Conservation (phyloP, 192 early-diverging fungal species). For the Jimgerdemannia flammicorona region DNA sequence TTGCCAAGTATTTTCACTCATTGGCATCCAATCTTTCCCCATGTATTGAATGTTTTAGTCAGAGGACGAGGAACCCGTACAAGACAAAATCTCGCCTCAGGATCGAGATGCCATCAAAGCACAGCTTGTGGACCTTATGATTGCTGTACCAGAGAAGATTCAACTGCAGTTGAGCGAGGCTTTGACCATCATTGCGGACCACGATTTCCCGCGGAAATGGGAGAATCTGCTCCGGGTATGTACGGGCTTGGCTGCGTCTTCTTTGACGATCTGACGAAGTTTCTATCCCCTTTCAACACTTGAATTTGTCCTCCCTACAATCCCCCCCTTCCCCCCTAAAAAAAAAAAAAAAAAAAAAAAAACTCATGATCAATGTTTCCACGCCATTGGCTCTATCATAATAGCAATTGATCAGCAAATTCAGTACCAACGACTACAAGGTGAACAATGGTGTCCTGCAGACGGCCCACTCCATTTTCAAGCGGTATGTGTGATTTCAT, state of each 20-base stretch:
- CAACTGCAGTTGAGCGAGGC: constrained; percentile 92
- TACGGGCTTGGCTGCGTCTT: not conserved
- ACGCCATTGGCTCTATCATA: too few relatives aligned
- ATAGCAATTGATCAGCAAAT: not conserved
- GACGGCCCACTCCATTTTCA: constrained; percentile 93
- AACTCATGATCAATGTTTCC: not conserved
- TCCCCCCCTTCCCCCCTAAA: constrained; percentile 22
- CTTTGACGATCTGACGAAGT: not conserved
- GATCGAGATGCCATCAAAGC: constrained; percentile 82
- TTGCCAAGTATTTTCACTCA: not conserved
- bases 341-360: constrained; percentile 60
- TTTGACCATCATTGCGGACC: constrained; percentile 87
- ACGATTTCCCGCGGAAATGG: constrained; percentile 94
- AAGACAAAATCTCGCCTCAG: constrained; percentile 46
- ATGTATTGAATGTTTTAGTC: constrained; percentile 14
- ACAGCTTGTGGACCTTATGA: constrained; percentile 86
- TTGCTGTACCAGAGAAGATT: constrained; percentile 67
- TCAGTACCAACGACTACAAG: not conserved
- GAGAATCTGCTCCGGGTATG: constrained; percentile 66
- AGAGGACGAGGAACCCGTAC: constrained; percentile 49
- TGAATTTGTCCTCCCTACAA: not conserved
- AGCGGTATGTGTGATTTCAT: constrained; percentile 43
- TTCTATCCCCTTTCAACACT: too few relatives aligned
- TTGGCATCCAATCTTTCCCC: not conserved
- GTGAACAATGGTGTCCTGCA: constrained; percentile 62